Evolutionary conservation across 1,284 basidiomycete genomes (phyloP).

Genomic region (Ganoderma lucidum): DNA sequence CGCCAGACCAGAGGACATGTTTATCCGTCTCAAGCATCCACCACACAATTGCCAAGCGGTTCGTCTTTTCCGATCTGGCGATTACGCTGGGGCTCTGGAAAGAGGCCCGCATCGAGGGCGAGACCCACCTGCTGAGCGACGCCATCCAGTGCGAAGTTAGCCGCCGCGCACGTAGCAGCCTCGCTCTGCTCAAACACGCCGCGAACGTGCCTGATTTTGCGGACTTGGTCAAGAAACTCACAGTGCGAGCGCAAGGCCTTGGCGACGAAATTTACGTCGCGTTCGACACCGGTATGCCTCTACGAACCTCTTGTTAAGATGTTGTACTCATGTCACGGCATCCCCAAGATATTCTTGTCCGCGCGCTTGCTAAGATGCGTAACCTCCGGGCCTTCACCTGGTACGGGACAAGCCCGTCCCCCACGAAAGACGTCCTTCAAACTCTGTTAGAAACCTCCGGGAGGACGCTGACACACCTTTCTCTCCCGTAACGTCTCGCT

Average conservation of each 20-base stretch:
- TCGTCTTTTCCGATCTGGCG: constrained; percentile 8
- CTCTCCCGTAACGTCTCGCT: constrained; percentile 5
- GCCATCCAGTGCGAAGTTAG: constrained; percentile 1
- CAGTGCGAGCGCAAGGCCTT: constrained; percentile 6
- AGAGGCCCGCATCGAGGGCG: not conserved
- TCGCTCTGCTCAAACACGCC: not conserved
- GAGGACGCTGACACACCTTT: constrained; percentile 6
- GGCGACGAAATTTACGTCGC: not conserved
- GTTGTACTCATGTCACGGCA: not conserved
- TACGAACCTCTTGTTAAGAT: not conserved
- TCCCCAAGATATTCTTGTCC: constrained; percentile 4
- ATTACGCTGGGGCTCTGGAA: constrained; percentile 1
- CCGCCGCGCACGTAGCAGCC: constrained; percentile 4
- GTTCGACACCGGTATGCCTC: not conserved
- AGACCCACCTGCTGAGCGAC: not conserved
- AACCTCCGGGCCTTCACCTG: constrained; percentile 11
- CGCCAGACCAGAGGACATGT: constrained; percentile 1
- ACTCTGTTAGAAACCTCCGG: constrained; percentile 1
- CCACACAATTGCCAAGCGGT: not conserved
- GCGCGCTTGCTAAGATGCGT: constrained; percentile 5
- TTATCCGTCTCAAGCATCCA: constrained; percentile 1
- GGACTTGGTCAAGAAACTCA: not conserved
- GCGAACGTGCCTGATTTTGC: not conserved
- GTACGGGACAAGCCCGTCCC: not conserved
- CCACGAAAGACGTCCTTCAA: not conserved